Evolutionary conservation across 148 eudicot genomes (phyloP).

Genomic region (Nepenthes mirabilis): DNA sequence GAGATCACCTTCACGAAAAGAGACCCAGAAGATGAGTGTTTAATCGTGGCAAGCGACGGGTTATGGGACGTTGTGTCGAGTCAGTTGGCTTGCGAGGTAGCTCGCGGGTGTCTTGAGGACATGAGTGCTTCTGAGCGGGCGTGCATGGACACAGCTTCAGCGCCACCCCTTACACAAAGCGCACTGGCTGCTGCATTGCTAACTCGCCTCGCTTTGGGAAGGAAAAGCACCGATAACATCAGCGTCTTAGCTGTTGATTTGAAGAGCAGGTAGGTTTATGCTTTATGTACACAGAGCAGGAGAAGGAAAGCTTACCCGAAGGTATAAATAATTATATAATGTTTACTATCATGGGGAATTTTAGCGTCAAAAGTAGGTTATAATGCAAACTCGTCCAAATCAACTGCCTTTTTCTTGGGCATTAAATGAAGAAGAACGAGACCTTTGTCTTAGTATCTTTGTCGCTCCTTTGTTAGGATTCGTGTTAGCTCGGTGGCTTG

Average conservation of each 20-base stretch:
- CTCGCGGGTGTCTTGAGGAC: neutral
- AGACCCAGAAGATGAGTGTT: conserved; percentile 23
- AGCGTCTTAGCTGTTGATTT: conserved; percentile 35
- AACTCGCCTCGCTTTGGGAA: conserved; percentile 26
- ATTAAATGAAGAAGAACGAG: no score
- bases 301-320: no score
- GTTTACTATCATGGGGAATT: no score
- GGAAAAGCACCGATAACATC: conserved; percentile 31
- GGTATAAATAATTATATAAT: no score
- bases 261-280: conserved; percentile 1
- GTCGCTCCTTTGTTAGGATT: no score
- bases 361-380: no score
- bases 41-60: conserved; percentile 36
- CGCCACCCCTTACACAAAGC: conserved; percentile 8
- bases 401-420: no score
- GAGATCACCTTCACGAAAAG: conserved; percentile 22
- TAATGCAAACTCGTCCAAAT: no score
- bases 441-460: no score
- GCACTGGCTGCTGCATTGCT: conserved; percentile 29
- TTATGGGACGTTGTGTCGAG: conserved; percentile 31
- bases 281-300: no score
- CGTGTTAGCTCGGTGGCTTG: no score
- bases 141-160: neutral
- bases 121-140: neutral
- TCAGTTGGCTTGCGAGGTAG: conserved; percentile 3